Conservation (phyloP, 768 basidiomycete genomes). For the Symmetrospora coprosmae region DNA sequence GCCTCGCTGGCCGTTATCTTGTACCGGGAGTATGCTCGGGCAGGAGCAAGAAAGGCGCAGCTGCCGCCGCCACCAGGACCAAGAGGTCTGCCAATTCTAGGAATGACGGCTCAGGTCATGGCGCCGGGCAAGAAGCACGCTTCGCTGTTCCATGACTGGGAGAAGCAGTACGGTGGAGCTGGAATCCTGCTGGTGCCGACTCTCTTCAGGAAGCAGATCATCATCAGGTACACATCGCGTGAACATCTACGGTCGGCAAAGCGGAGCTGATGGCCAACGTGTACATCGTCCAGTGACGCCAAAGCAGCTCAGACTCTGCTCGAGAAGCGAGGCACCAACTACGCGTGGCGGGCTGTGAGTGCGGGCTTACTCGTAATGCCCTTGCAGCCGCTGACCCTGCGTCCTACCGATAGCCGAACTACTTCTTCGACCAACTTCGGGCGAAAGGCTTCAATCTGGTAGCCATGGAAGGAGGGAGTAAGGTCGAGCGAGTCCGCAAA, state of each 20-base stretch:
- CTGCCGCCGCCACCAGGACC: slow-evolving; percentile 11
- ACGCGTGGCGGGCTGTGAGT: background rate
- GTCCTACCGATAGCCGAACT: background rate
- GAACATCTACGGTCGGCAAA: background rate
- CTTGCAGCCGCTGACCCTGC: background rate
- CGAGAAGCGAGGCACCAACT: background rate
- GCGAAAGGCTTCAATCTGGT: slow-evolving; percentile 3
- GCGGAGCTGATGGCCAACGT: background rate
- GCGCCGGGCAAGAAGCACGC: background rate
- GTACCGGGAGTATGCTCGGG: too few species aligned
- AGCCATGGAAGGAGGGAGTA: background rate
- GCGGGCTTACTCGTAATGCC: too few species aligned
- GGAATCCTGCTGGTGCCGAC: background rate
- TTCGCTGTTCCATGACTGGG: background rate
- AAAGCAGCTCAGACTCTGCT: slow-evolving; percentile 1
- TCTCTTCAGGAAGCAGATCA: background rate
- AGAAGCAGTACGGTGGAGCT: background rate
- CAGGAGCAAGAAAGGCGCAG: background rate
- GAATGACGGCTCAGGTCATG: background rate
- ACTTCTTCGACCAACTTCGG: slow-evolving; percentile 16
- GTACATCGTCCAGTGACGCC: background rate
- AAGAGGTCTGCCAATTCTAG: slow-evolving; percentile 1
- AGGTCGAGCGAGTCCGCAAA: background rate
- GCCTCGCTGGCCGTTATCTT: too few species aligned
- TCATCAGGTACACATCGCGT: background rate